Conservation (phyloP, 208 protist species). For the Trypanosoma theileri region DNA sequence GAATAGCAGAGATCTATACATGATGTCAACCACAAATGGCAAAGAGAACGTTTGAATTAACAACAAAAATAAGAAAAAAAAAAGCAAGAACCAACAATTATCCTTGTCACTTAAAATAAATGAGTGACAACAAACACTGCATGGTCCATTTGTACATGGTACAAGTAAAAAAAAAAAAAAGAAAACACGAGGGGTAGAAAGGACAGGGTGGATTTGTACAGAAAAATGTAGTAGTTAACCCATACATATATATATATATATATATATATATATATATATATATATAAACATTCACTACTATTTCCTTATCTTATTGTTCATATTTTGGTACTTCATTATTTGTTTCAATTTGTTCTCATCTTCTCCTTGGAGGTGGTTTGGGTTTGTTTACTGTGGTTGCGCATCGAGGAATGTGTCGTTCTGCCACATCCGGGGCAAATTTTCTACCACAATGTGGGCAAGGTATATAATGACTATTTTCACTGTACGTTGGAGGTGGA, state of each 20-base stretch:
- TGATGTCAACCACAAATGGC: not conserved
- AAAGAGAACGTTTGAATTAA: not conserved
- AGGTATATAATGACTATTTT: constrained; percentile 79
- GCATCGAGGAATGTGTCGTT: constrained; percentile 87
- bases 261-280: constrained; percentile 8
- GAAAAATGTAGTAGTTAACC: too few species aligned
- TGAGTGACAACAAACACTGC: too few species aligned
- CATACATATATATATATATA: not conserved
- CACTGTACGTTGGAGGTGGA: constrained; percentile 85
- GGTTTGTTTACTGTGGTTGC: constrained; percentile 77
- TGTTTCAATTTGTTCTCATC: constrained; percentile 12
- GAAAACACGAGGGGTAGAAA: too few species aligned
- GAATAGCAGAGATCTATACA: not conserved
- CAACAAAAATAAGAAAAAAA: not conserved
- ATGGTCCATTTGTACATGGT: too few species aligned
- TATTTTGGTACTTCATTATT: not conserved
- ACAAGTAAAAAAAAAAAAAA: too few species aligned
- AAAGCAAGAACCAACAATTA: not conserved
- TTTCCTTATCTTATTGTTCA: not conserved
- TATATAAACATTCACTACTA: not conserved
- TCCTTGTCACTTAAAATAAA: not conserved
- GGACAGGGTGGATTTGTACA: too few species aligned
- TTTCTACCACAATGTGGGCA: constrained; percentile 87
- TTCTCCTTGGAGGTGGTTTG: constrained; percentile 77
- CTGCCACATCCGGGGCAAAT: constrained; percentile 80